Evolutionary conservation across 2,329 filamentous ascomycete genomes (phyloP), one percentile per base, ranked within the genome.

Genomic region (Emmonsiellopsis sp.): DNA sequence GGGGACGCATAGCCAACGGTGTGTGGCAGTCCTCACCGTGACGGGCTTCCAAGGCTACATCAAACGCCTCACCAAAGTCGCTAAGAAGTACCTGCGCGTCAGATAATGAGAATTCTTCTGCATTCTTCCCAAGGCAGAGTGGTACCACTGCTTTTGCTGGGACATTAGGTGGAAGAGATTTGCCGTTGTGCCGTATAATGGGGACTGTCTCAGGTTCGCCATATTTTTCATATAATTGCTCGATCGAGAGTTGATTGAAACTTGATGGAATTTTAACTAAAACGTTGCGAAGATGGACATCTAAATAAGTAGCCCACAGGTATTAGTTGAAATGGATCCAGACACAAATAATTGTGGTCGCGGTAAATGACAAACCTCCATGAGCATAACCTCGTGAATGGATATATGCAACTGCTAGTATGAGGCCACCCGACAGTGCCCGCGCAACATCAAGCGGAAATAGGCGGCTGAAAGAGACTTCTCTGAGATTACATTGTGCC

Each of bases 41-140:
- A 16, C 55, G 56, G 49, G 13, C 0, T 15, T 58, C 43, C 2
- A 8, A 51, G 16, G 31, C 20, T 3, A 52, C 53, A 11, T 31
- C 34, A 54, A 68, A 70, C 5, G 66, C 58, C 47, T 68, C 65
- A 10, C 67, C 67, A 60, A 69, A 71, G 57, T 72, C 69, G 55
- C 57, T 60, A 1, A 72, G 65, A 49, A 70, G 52, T 0, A 66
- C 38, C 4, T 56, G 55, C 1, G 63, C 57, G 10, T 72, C 69
- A 1, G 57, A 55, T 20, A 68, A 31, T 7, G 57, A 55, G 44
- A 69, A 63, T 0, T 65, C 53, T 42, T 66, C 55, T 6, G 63
- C 63, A 5, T 58, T 38, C 55, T 67, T 66, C 1, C 63, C 66
- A 20, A 70, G 59, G 38, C 45, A 63, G 3, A 67, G 52, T 5